A percentile compares a stretch with the other conserved stretches of the same genome.
phyloP scores from a whole-genome alignment of 306 rosid genomes.

The Hylodesmum podocarpum region DNA sequence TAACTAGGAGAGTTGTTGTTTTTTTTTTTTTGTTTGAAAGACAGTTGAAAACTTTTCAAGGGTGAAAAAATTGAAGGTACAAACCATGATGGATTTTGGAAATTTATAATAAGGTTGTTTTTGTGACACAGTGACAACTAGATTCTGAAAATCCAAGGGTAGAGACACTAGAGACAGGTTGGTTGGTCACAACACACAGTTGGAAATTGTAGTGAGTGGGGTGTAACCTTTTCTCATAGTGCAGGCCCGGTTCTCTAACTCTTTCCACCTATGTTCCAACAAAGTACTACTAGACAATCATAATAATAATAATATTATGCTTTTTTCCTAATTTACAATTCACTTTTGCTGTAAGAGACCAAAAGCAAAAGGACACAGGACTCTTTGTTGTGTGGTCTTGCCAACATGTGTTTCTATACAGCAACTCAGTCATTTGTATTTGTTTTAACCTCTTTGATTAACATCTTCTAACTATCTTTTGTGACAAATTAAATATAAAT shows the following conservation, averaged over 20 bases:
- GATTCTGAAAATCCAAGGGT: conserved; percentile 32
- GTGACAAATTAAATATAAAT: not conserved
- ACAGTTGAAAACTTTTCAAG: conserved; percentile 11
- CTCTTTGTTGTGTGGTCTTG: not conserved
- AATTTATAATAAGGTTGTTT: not conserved
- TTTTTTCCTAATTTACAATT: not conserved
- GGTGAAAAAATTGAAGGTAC: conserved; percentile 1
- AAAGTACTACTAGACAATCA: not conserved
- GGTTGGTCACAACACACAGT: conserved; percentile 5
- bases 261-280: not conserved
- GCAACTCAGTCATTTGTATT: not conserved
- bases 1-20: no score
- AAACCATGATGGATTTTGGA: conserved; percentile 24
- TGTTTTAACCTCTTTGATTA: not conserved
- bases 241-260: not conserved
- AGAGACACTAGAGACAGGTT: not conserved
- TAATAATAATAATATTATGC: not conserved
- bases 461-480: not conserved
- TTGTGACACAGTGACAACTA: not conserved
- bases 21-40: no score
- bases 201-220: conserved; percentile 17
- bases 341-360: not conserved
- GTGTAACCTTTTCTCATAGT: not conserved
- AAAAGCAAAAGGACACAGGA: not conserved
- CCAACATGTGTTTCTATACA: not conserved